Evolutionary conservation across 208 protist species (phyloP), one percentile per base, ranked within the genome.

Genomic region (Acanthamoeba lenticulata): DNA sequence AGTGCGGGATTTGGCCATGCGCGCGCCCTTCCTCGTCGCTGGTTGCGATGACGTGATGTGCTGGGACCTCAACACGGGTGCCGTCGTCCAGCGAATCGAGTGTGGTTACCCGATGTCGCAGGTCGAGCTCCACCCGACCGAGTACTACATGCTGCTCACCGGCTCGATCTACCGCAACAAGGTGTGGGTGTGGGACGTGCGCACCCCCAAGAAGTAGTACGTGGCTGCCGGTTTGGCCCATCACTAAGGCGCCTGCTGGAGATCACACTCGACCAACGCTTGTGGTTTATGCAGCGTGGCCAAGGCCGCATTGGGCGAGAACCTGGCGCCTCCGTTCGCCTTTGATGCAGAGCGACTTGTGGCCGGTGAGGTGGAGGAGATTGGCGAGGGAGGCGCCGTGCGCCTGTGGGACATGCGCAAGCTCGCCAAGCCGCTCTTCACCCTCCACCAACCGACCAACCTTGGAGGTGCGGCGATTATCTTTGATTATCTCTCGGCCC

Each of bases 81-180:
- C 21, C 32, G 38, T 77, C n/a, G 38, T 77, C 4, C 67, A 77
- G 34, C 34, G 15, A 13, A 27, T 77, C 67, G 67, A 77, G 34
- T 44, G 34, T 11, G 29, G 29, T 32, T 77, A 77, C 2, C 67
- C 29, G 38, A 42, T 42, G 29, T 17, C 21, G 34, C 67, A 77
- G 38, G 15, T 77, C 67, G 67, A 36, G 9, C 29, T 77, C 38
- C 67, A 77, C 38, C 67, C 67, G 13, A 77, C 67, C 67, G 67
- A 77, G 7, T 19, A 17, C 67, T 42, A 77, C 2, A 44, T 77
- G 67, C 67, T 77, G 0, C 29, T 77, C 34, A 77, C 67, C 34
- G 67, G 67, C 67, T 77, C 67, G 24, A 77, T 77, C 32, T 77
- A 44, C 67, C 29, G 67, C 67, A 42, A 36, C 29, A 77, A 77